phyloP scores from a whole-genome alignment of 495 filamentous ascomycete genomes.

The Alectoria sarmentosa region DNA sequence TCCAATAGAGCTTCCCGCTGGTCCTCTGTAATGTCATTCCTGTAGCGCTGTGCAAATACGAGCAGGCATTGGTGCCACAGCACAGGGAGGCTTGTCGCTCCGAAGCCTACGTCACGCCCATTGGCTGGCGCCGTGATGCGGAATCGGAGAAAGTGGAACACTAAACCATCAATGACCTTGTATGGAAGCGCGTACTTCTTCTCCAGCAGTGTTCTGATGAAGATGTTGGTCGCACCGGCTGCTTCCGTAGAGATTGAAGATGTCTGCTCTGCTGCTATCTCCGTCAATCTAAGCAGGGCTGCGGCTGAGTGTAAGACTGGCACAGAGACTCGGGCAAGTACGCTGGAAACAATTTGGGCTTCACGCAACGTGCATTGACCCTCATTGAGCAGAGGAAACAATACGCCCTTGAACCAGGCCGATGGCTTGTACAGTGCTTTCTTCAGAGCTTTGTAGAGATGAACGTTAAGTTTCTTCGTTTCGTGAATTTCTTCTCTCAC shows the following conservation, averaged over 20 bases:
- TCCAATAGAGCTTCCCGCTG: constrained; percentile 89
- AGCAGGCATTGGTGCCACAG: constrained; percentile 87
- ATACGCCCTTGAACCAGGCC: constrained; percentile 92
- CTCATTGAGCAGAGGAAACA: constrained; percentile 77
- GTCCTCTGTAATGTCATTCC: constrained; percentile 88
- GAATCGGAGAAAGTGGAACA: constrained; percentile 95
- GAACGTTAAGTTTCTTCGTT: constrained; percentile 87
- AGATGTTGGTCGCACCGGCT: constrained; percentile 79
- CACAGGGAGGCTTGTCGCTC: constrained; percentile 46
- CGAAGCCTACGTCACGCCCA: constrained; percentile 35
- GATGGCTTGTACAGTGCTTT: constrained; percentile 93
- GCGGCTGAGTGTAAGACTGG: constrained; percentile 90
- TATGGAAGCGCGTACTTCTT: constrained; percentile 96
- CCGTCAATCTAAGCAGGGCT: constrained; percentile 82
- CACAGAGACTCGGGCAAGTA: constrained; percentile 70
- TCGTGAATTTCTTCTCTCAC: constrained; percentile 84
- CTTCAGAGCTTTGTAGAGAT: constrained; percentile 87
- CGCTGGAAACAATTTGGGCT: constrained; percentile 80
- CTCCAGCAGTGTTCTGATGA: constrained; percentile 86
- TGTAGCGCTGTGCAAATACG: constrained; percentile 88
- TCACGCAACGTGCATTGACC: constrained; percentile 82
- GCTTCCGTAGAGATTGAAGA: constrained; percentile 60
- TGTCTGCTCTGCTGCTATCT: constrained; percentile 85
- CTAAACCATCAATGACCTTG: constrained; percentile 87
- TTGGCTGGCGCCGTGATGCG: constrained; percentile 47